Percentiles rank a stretch among this genome's conserved stretches.
These are phyloP conservation scores for Sphaerulina vaccinii DNA, from an alignment of 2,329 filamentous ascomycete genomes.

Conservation along the genomic window DNA sequence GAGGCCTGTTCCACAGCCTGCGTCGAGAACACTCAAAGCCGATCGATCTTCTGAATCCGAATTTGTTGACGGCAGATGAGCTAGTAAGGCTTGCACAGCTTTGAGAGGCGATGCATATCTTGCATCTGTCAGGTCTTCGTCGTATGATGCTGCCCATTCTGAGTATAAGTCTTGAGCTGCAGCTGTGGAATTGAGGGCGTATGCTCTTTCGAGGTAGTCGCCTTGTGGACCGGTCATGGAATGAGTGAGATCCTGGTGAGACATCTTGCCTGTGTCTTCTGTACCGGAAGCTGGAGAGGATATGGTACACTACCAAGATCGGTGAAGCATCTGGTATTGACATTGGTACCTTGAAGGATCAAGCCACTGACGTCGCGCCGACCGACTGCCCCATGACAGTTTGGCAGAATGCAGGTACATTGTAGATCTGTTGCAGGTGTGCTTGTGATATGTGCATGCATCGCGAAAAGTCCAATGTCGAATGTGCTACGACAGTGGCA, in stretches of 20 bases:
- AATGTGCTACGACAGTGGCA: too few relatives aligned
- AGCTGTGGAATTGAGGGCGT: slow-evolving; percentile 10
- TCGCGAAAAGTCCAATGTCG: too few relatives aligned
- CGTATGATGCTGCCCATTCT: slow-evolving; percentile 23
- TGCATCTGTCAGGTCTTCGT: slow-evolving; percentile 7
- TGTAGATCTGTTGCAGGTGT: too few relatives aligned
- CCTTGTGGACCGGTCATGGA: slow-evolving; percentile 7
- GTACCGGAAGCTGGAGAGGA: not conserved
- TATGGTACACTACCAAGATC: too few relatives aligned
- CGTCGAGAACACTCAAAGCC: slow-evolving; percentile 15
- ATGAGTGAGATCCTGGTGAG: slow-evolving; percentile 8
- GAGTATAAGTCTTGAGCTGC: slow-evolving; percentile 18
- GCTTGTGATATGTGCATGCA: too few relatives aligned
- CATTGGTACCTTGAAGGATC: too few relatives aligned
- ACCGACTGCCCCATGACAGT: too few relatives aligned
- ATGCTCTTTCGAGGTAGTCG: slow-evolving; percentile 19
- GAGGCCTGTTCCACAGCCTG: slow-evolving; percentile 22
- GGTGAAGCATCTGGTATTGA: not conserved
- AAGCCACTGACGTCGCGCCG: too few relatives aligned
- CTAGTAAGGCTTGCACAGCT: slow-evolving; percentile 11
- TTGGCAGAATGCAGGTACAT: too few relatives aligned
- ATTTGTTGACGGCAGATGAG: not conserved
- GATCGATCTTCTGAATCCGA: not conserved
- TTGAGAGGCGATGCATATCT: slow-evolving; percentile 16
- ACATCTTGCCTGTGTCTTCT: not conserved